Evolutionary conservation across 75 land plant genomes (phyloP).

Genomic region (Isoetes taiwanensis): DNA sequence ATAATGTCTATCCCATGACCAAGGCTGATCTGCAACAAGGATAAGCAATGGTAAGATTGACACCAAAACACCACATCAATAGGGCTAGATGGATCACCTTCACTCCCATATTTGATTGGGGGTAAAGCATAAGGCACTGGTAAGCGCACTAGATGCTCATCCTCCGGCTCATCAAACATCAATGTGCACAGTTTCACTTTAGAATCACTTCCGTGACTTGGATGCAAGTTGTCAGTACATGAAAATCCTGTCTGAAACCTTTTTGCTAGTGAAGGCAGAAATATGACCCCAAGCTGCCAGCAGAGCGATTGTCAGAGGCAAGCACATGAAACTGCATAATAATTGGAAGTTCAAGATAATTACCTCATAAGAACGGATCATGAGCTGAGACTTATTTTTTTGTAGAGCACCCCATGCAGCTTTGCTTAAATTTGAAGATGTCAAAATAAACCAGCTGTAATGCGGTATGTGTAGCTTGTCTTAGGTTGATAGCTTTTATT

Average conservation of each 20-base stretch:
- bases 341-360: not conserved
- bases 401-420: constrained; percentile 98
- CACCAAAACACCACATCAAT: not conserved
- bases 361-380: constrained; percentile 99
- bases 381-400: constrained; percentile 81
- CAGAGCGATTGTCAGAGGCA: not conserved
- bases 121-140: constrained; percentile 88
- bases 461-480: no score
- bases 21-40: constrained; percentile 64
- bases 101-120: constrained; percentile 45
- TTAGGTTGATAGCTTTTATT: not conserved
- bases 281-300: constrained; percentile 77
- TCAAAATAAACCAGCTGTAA: constrained; percentile 80
- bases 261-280: constrained; percentile 43
- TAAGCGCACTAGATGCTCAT: constrained; percentile 24
- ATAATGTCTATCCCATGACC: constrained; percentile 91
- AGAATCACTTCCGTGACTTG: not conserved
- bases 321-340: not conserved
- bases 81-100: constrained; percentile 35
- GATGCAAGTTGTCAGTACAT: constrained; percentile 32
- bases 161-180: not conserved
- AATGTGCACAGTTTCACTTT: not conserved
- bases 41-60: not conserved
- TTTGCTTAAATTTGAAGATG: constrained; percentile 92
- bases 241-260: constrained; percentile 32